Evolutionary conservation across 1,284 basidiomycete species (phyloP).

Genomic region (Porogramme epimiltina): DNA sequence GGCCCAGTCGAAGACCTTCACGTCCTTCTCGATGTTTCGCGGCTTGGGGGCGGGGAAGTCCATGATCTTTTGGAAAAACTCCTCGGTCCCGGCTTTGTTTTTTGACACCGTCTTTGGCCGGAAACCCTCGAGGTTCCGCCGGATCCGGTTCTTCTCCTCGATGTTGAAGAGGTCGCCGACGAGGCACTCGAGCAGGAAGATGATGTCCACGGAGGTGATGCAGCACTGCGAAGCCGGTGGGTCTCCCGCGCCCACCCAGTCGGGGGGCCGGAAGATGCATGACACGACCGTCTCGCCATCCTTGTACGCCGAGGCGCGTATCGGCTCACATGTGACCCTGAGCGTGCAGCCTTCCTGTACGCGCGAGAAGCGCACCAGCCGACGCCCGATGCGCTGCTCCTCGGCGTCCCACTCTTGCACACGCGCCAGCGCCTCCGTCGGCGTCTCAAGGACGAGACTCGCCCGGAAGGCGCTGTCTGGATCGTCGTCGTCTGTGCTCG

Average conservation of each 20-base stretch:
- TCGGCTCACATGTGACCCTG: conserved; percentile 63
- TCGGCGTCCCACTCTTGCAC: conserved; percentile 51
- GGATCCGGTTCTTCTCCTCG: conserved; percentile 96
- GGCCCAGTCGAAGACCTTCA: conserved; percentile 97
- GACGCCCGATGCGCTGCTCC: conserved; percentile 61
- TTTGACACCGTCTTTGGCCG: conserved; percentile 91
- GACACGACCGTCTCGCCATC: conserved; percentile 70
- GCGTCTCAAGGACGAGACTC: conserved; percentile 56
- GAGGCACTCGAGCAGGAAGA: conserved; percentile 88
- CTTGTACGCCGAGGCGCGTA: conserved; percentile 61
- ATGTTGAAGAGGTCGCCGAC: conserved; percentile 85
- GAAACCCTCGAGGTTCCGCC: conserved; percentile 92
- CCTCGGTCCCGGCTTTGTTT: conserved; percentile 75
- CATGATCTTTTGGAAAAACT: conserved; percentile 95
- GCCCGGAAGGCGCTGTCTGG: conserved; percentile 45
- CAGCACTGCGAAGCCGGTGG: conserved; percentile 66
- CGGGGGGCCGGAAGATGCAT: conserved; percentile 86
- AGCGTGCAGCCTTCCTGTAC: conserved; percentile 62
- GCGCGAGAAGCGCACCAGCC: conserved; percentile 72
- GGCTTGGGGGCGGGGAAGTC: conserved; percentile 93
- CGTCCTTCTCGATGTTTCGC: conserved; percentile 95
- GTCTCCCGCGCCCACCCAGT: conserved; percentile 11
- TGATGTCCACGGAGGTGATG: conserved; percentile 94
- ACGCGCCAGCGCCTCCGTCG: conserved; percentile 51
- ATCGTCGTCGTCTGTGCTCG: conserved; percentile 33